Base-by-base conservation (phyloP, 352 stramenopile genomes). In the Bremia lactucae region DNA sequence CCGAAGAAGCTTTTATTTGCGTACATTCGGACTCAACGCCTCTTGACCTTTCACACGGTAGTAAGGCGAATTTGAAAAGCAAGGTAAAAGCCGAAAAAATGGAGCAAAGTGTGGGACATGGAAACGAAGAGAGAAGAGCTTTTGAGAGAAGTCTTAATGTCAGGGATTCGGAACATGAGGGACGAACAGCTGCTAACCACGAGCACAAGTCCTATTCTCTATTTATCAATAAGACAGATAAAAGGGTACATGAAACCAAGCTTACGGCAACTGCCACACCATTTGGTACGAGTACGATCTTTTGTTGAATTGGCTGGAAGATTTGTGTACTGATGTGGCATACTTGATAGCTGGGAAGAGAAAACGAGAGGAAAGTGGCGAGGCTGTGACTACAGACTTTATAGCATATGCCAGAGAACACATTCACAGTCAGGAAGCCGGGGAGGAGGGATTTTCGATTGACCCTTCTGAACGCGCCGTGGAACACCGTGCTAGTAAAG, bases 401-500 rank as follows among this genome's bases (percentile, higher is more conserved):
- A 72, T 87, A 36, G 76, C 71, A 10, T 88, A 88, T 50, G 68
- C 76, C 9, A 58, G 76, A 22, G 76, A 88, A 49, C 76, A 89
- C 31, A 62, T 89, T 14, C 73, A 89, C 48, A 87, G 61, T 48
- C 76, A 89, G 45, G 76, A 89, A 59, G 49, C 65, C 14, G 79
- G 75, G 2, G 79, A 91, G 23, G 79, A 91, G 55, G 76, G 73
- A 3, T 87, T 88, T 38, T 87, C 76, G 13, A 91, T 91, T 35
- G 79, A 91, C 44, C 79, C 79, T 14, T 88, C 79, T 0, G 79
- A 91, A 39, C 73, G 79, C 4, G 76, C 76, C 1, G 79, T 91
- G 9, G 79, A 91, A 45, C 74, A 88, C 42, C 79, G 79, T 25
- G 71, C 75, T 14, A 91, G 82, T 46, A 88, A 91, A 55, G 63